A percentile compares a stretch with the other conserved stretches of the same genome.
These are phyloP conservation scores for Rasamsonia emersonii DNA, from an alignment of 2,329 filamentous ascomycete species.

Conservation along the genomic window DNA sequence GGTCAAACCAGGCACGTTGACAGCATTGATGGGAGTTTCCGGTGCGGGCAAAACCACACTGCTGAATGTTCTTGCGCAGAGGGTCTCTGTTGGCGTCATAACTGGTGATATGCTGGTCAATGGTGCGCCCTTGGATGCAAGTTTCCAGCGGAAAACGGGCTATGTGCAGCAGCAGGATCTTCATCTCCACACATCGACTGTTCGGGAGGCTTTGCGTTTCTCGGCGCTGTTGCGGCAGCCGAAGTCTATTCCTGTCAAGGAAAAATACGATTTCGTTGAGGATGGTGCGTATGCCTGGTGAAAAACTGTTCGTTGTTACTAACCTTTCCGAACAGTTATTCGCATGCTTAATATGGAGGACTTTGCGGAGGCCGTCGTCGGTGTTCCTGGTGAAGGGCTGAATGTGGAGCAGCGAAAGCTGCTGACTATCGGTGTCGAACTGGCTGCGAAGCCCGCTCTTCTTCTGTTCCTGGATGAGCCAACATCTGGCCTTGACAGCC, in stretches of 20 bases:
- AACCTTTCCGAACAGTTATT: slow-evolving; percentile 53
- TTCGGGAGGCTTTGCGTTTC: slow-evolving; percentile 79
- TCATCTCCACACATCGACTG: slow-evolving; percentile 73
- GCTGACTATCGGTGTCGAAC: slow-evolving; percentile 84
- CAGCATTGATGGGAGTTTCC: slow-evolving; percentile 81
- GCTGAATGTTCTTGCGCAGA: slow-evolving; percentile 73
- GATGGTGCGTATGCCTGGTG: slow-evolving; percentile 32
- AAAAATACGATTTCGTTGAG: slow-evolving; percentile 79
- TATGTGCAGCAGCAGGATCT: slow-evolving; percentile 80
- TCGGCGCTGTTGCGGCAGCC: slow-evolving; percentile 78
- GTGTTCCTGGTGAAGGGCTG: slow-evolving; percentile 69
- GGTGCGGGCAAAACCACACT: slow-evolving; percentile 88
- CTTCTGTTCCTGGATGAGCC: slow-evolving; percentile 88
- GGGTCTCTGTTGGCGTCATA: slow-evolving; percentile 78
- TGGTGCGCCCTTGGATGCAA: slow-evolving; percentile 55
- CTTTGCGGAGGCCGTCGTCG: slow-evolving; percentile 80
- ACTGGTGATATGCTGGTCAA: slow-evolving; percentile 77
- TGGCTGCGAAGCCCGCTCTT: slow-evolving; percentile 79
- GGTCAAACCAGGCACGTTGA: slow-evolving; percentile 86
- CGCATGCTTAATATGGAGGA: slow-evolving; percentile 79
- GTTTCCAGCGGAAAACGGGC: slow-evolving; percentile 25
- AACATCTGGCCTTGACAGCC: slow-evolving; percentile 81
- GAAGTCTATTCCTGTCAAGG: slow-evolving; percentile 55
- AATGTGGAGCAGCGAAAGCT: slow-evolving; percentile 58
- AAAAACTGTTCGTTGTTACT: neutral